Evolutionary conservation across 805 yeast species (phyloP).

Genomic region (Starmera dryadoides): DNA sequence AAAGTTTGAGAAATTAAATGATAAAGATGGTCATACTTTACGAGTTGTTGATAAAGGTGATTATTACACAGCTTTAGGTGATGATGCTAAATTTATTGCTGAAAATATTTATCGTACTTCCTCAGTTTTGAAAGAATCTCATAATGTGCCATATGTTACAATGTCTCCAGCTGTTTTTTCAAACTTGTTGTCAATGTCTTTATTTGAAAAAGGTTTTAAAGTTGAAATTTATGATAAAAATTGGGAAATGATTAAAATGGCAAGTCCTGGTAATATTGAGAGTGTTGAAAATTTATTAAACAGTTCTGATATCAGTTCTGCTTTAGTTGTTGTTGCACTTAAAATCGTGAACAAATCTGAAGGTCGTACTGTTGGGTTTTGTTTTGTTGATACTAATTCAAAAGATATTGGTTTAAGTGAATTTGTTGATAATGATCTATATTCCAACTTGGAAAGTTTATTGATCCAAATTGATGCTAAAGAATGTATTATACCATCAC

Average conservation of each 20-base stretch:
- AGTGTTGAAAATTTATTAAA: constrained; percentile 65
- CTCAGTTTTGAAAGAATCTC: constrained; percentile 64
- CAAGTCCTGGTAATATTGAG: constrained; percentile 88
- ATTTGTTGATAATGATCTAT: constrained; percentile 81
- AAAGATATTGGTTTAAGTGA: constrained; percentile 66
- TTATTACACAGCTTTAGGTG: constrained; percentile 66
- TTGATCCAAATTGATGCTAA: constrained; percentile 85
- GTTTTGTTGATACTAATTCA: constrained; percentile 69
- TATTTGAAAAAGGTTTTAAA: constrained; percentile 66
- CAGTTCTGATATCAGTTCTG: constrained; percentile 32
- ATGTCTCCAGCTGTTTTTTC: constrained; percentile 69
- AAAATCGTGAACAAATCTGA: constrained; percentile 26
- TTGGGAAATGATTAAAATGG: constrained; percentile 53
- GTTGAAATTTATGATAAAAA: constrained; percentile 70
- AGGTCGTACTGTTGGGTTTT: constrained; percentile 59
- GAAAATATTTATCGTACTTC: constrained; percentile 78
- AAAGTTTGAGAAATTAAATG: constrained; percentile 38
- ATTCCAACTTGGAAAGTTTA: constrained; percentile 78
- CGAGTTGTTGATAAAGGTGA: constrained; percentile 79
- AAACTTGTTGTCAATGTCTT: constrained; percentile 54
- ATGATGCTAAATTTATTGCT: constrained; percentile 79
- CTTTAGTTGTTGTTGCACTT: constrained; percentile 44
- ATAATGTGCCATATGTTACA: constrained; percentile 57
- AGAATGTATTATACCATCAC: constrained; percentile 61
- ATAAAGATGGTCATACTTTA: constrained; percentile 42